Evolutionary conservation across 176 grass and related monocot species (phyloP).

Genomic region (Otatea glauca): DNA sequence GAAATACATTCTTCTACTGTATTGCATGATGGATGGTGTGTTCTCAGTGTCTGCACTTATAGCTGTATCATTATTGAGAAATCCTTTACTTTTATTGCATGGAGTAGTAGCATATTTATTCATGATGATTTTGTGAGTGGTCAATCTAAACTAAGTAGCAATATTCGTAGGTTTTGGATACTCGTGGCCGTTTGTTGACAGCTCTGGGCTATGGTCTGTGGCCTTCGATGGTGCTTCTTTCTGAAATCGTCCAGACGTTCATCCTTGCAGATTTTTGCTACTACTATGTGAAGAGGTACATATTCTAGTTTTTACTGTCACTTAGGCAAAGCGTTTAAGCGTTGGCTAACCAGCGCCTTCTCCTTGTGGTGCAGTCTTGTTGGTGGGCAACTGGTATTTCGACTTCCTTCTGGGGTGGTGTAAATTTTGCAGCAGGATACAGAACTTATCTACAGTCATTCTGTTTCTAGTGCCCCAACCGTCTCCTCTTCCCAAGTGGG

Average conservation of each 20-base stretch:
- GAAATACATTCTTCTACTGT: background rate
- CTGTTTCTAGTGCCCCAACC: constrained; percentile 25
- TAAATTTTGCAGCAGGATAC: constrained; percentile 42
- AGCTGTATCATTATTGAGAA: background rate
- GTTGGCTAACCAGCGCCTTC: background rate
- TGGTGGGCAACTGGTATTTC: constrained; percentile 85
- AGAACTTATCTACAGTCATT: constrained; percentile 2
- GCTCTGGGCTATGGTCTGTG: constrained; percentile 89
- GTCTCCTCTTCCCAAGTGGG: constrained; percentile 31
- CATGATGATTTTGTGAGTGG: background rate
- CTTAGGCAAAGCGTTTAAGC: background rate
- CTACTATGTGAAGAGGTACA: constrained; percentile 94
- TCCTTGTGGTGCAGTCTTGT: constrained; percentile 56
- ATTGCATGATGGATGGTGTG: background rate
- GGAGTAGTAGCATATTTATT: background rate
- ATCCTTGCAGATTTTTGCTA: constrained; percentile 99
- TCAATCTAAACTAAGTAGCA: background rate
- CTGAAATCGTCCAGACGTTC: constrained; percentile 95
- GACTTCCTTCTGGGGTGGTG: constrained; percentile 92
- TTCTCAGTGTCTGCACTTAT: background rate
- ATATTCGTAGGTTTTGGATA: constrained; percentile 79
- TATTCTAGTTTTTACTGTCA: background rate
- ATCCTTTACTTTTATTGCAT: background rate
- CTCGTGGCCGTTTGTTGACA: constrained; percentile 79
- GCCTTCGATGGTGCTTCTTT: constrained; percentile 92